These are phyloP conservation scores for Arabidopsis arenosa DNA, from an alignment of 345 rosid species.

Conservation along the genomic window DNA sequence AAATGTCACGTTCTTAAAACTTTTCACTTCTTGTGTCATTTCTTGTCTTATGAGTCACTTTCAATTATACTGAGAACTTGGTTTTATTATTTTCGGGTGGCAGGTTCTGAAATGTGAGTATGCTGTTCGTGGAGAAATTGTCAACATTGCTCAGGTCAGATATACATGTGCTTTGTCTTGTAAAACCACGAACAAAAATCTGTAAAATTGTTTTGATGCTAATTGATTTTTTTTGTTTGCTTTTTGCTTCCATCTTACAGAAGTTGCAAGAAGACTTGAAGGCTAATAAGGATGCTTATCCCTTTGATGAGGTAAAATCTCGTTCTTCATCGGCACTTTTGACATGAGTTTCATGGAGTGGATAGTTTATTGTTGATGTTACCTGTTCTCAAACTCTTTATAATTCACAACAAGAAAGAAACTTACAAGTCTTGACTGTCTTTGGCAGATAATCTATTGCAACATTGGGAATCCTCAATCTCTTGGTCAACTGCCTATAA, in stretches of 20 bases:
- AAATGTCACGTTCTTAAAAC: not conserved
- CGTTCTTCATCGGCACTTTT: not conserved
- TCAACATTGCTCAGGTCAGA: constrained; percentile 83
- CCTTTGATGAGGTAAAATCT: constrained; percentile 80
- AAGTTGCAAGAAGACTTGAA: constrained; percentile 72
- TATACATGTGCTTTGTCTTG: constrained; percentile 10
- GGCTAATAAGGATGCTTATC: constrained; percentile 64
- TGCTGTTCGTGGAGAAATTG: constrained; percentile 96
- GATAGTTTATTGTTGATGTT: constrained; percentile 17
- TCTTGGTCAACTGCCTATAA: constrained; percentile 87
- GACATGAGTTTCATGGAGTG: constrained; percentile 7
- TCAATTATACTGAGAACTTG: not conserved
- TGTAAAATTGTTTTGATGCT: not conserved
- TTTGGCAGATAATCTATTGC: constrained; percentile 78
- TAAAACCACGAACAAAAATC: not conserved
- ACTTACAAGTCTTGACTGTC: not conserved
- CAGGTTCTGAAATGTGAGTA: constrained; percentile 88
- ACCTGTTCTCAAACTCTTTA: not conserved
- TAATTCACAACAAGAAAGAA: not conserved
- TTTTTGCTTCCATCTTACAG: constrained; percentile 47
- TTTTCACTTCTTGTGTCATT: not conserved
- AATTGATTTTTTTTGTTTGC: not conserved
- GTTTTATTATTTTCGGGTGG: not conserved
- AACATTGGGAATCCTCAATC: constrained; percentile 96
- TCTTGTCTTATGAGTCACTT: not conserved